Conservation (phyloP, 2,329 filamentous ascomycete species). For the Ophioceras dolichostomum region DNA sequence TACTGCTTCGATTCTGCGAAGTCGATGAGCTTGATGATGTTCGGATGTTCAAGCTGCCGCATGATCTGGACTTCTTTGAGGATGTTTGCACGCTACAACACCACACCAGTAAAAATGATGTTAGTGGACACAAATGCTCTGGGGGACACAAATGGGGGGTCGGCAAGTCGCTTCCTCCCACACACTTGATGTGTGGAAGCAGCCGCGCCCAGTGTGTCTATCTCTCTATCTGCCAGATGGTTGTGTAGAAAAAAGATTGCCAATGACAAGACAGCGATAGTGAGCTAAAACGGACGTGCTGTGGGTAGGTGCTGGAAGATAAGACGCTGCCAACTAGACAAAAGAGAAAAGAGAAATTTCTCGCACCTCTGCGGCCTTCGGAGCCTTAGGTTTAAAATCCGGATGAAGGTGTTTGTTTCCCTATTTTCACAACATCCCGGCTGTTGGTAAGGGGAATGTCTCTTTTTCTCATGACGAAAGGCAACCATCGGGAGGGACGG, state of each 20-base stretch:
- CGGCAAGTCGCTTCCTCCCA: conserved; percentile 4
- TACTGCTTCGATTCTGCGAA: conserved; percentile 91
- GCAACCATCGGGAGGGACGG: too few relatives aligned
- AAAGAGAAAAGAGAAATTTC: conserved; percentile 27
- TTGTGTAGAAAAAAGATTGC: too few relatives aligned
- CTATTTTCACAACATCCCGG: conserved; percentile 41
- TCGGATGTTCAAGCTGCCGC: conserved; percentile 91
- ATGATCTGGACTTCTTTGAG: conserved; percentile 98
- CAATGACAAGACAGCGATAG: conserved; percentile 8
- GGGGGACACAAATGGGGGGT: too few relatives aligned
- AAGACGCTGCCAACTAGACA: too few relatives aligned
- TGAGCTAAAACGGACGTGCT: conserved; percentile 9
- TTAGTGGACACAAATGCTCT: too few relatives aligned
- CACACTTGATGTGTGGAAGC: conserved; percentile 9
- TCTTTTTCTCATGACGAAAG: too few relatives aligned
- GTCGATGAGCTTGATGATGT: conserved; percentile 86
- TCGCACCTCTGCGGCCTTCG: conserved; percentile 95
- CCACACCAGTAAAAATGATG: neutral
- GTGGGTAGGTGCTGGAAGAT: too few relatives aligned
- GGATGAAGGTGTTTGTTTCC: conserved; percentile 88
- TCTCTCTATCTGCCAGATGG: too few relatives aligned
- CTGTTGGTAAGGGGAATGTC: conserved; percentile 38
- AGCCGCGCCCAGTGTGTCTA: neutral
- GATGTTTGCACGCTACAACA: conserved; percentile 77
- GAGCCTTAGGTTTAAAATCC: conserved; percentile 79